Base-by-base conservation (phyloP, 140 eudicot genomes). In the Oenanthe javanica region DNA sequence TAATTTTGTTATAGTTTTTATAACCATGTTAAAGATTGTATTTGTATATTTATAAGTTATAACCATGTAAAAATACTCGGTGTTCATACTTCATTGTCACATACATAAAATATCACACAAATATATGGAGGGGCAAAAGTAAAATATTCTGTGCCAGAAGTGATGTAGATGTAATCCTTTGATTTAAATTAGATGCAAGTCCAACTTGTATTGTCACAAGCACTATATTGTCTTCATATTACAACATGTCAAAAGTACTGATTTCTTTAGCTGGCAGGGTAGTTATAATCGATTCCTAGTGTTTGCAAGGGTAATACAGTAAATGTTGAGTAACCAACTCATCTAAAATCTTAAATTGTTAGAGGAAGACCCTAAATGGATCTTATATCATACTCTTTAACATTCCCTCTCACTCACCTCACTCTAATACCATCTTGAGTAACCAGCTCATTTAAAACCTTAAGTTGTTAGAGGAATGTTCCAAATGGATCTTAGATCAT, bases 121-220 rank as follows among this genome's bases (percentile, higher is more conserved):
- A 59, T n/a, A 76, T 36, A 43, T 61, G 67, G 84, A 48, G 73
- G 21, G 21, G 76, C 6, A 42, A 72, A 40, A 16, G 76, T 18
- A 72, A 42, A 42, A 72, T 72, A 72, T 72, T 72, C 31, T 42
- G 25, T 42, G 16, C 47, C 76, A 19, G 77, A 72, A 72, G 5
- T 43, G 49, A 72, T 72, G 52, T 42, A 43, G 52, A 40, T 40
- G 49, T 54, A 43, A 42, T 18, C 16, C 27, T 16, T 42, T 19
- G 54, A 72, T 72, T 72, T 7, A 72, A 72, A 72, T 43, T 43
- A 9, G 15, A 43, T 4, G 43, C 48, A 19, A 46, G 48, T 31
- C 51, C 76, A 71, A 40, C 4, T 18, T 71, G 76, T 43, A 43
- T 43, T 72, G 47, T 8, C 77, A 72, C 13, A 18, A 11, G 49